These are phyloP conservation scores for Gentiana dahurica DNA, from an alignment of 257 asterid species.

Conservation along the genomic window DNA sequence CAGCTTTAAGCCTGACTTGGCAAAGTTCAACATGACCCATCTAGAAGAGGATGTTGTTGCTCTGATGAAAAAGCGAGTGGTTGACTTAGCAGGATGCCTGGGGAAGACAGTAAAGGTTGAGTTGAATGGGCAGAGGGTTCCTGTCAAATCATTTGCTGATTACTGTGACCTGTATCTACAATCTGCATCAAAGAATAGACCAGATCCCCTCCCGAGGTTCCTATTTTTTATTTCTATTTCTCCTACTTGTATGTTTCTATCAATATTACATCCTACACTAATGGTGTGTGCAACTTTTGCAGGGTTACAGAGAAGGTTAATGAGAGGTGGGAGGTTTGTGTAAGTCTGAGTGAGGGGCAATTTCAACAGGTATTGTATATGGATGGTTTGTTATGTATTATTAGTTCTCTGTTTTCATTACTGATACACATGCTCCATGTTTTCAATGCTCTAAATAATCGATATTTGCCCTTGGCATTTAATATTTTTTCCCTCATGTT, in stretches of 20 bases:
- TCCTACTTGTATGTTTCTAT: slow-evolving; percentile 1
- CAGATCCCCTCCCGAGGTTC: slow-evolving; percentile 52
- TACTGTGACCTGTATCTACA: slow-evolving; percentile 76
- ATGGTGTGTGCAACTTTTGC: slow-evolving; percentile 9
- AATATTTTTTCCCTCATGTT: not conserved
- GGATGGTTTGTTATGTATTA: not conserved
- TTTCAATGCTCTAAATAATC: not conserved
- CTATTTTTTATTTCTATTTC: not conserved
- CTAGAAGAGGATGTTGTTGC: slow-evolving; percentile 93
- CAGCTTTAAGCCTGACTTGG: slow-evolving; percentile 83
- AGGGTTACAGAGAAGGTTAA: slow-evolving; percentile 75
- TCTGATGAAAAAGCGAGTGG: slow-evolving; percentile 86
- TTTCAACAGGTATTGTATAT: slow-evolving; percentile 67
- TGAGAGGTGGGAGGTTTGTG: slow-evolving; percentile 83
- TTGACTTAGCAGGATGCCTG: slow-evolving; percentile 88
- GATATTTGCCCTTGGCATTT: not conserved
- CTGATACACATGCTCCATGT: not conserved
- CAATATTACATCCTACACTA: not conserved
- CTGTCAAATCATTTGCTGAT: slow-evolving; percentile 59
- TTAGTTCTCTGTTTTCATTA: not conserved
- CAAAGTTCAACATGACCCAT: slow-evolving; percentile 72
- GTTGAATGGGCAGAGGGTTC: slow-evolving; percentile 58
- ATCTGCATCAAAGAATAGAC: slow-evolving; percentile 31
- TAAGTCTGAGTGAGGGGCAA: slow-evolving; percentile 91
- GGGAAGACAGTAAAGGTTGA: slow-evolving; percentile 90